Evolutionary conservation across 2,329 filamentous ascomycete genomes (phyloP).

Genomic region (Elsinoe ampelina): DNA sequence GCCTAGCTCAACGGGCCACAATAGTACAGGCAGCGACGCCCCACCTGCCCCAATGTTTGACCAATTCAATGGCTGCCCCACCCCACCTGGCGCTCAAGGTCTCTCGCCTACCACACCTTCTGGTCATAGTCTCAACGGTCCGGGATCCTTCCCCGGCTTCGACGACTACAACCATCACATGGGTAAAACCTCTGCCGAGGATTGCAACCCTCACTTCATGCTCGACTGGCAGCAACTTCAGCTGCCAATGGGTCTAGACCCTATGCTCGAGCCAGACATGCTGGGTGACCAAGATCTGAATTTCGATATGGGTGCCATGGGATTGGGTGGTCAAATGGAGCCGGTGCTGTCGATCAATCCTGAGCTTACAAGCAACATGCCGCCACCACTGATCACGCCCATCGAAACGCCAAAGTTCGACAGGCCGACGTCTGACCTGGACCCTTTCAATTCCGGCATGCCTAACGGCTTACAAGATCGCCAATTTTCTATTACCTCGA

Average conservation of each 20-base stretch:
- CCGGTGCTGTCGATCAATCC: slow-evolving; percentile 39
- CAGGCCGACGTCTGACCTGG: slow-evolving; percentile 38
- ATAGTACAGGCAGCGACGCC: slow-evolving; percentile 23
- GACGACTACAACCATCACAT: slow-evolving; percentile 34
- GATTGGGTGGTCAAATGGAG: slow-evolving; percentile 28
- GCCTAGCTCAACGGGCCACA: not conserved
- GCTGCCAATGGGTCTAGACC: slow-evolving; percentile 37
- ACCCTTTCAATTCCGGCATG: slow-evolving; percentile 35
- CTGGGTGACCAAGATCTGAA: slow-evolving; percentile 37
- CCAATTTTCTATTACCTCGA: slow-evolving; percentile 30
- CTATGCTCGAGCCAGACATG: slow-evolving; percentile 35
- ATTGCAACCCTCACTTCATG: slow-evolving; percentile 38
- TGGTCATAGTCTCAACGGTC: slow-evolving; percentile 32
- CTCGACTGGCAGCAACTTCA: slow-evolving; percentile 41
- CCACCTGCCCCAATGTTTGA: slow-evolving; percentile 34
- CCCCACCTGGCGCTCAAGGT: slow-evolving; percentile 19
- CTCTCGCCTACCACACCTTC: slow-evolving; percentile 31
- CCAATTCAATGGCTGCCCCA: slow-evolving; percentile 29
- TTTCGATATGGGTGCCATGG: slow-evolving; percentile 36
- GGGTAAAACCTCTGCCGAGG: slow-evolving; percentile 33
- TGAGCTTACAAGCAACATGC: slow-evolving; percentile 30
- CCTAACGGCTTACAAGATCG: slow-evolving; percentile 31
- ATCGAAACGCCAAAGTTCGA: slow-evolving; percentile 40
- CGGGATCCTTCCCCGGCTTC: slow-evolving; percentile 38
- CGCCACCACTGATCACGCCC: slow-evolving; percentile 36